Conservation (phyloP, 2,329 filamentous ascomycete species). For the Ceratocystis cubensis region DNA sequence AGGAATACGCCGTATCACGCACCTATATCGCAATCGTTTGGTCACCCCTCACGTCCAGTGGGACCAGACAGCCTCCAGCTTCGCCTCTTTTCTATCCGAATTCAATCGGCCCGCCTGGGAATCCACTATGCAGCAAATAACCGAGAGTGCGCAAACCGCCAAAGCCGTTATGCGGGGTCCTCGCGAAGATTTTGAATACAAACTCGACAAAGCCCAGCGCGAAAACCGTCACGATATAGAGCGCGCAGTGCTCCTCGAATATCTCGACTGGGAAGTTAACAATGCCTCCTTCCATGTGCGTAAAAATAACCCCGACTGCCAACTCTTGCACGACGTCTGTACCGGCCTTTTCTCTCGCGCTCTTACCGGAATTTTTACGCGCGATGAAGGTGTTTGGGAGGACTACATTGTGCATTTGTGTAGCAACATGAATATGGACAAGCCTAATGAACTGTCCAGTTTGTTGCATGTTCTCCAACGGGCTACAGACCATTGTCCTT, state of each 20-base stretch:
- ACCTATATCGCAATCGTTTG: constrained; percentile 58
- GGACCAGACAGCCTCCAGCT: constrained; percentile 61
- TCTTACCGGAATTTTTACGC: constrained; percentile 54
- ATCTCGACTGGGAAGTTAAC: constrained; percentile 73
- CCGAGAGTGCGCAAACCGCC: constrained; percentile 48
- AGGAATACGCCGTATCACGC: constrained; percentile 51
- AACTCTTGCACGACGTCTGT: constrained; percentile 40
- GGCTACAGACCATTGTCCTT: constrained; percentile 81
- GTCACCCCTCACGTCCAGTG: constrained; percentile 61
- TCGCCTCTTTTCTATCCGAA: constrained; percentile 60
- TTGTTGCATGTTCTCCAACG: constrained; percentile 63
- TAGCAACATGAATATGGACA: constrained; percentile 26
- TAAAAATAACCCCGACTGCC: constrained; percentile 35
- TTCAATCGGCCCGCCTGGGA: constrained; percentile 63
- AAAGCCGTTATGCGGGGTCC: constrained; percentile 47
- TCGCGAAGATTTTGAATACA: constrained; percentile 57
- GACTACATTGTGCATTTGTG: constrained; percentile 67
- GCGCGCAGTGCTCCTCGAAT: constrained; percentile 45
- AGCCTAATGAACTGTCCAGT: constrained; percentile 24
- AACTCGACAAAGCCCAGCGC: constrained; percentile 46
- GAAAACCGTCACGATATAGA: constrained; percentile 44
- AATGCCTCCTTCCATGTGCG: constrained; percentile 38
- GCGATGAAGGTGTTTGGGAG: constrained; percentile 66
- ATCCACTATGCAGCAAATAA: constrained; percentile 56
- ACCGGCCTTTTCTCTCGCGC: constrained; percentile 67